A percentile compares a stretch with the other conserved stretches of the same genome.
Evolutionary conservation across 768 basidiomycete species (phyloP).

Genomic region (Gautieria morchelliformis): DNA sequence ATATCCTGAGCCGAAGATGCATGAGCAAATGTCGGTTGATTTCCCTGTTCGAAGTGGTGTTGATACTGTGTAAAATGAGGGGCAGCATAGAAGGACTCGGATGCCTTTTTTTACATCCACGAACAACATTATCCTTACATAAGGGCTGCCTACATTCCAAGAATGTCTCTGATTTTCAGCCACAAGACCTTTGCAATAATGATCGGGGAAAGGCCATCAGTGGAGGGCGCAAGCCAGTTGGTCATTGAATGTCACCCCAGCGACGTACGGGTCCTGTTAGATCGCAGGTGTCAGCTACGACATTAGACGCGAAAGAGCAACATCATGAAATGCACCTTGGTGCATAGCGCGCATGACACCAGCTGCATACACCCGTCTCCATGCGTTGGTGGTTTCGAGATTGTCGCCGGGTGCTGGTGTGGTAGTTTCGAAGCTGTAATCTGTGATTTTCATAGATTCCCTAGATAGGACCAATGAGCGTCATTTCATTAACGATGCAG

Average conservation of each 20-base stretch:
- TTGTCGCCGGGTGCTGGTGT: constrained; percentile 10
- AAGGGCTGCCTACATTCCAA: no score
- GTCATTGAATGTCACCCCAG: not conserved
- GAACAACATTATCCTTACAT: no score
- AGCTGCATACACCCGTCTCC: not conserved
- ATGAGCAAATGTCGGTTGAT: no score
- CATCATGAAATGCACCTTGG: not conserved
- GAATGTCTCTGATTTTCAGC: not conserved
- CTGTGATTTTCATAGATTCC: constrained; percentile 3
- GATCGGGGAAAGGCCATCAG: not conserved
- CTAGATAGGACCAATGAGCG: not conserved
- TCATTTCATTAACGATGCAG: not conserved
- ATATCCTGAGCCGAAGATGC: no score
- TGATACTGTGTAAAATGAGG: no score
- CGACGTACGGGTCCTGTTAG: not conserved
- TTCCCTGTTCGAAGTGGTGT: no score
- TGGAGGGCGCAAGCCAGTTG: constrained; percentile 2
- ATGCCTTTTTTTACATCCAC: no score
- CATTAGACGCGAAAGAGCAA: not conserved
- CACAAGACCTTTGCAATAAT: not conserved
- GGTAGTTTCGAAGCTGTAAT: constrained; percentile 12
- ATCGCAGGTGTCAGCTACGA: not conserved
- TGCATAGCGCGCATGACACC: not conserved
- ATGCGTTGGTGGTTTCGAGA: not conserved
- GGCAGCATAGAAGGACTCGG: no score